Evolutionary conservation across 495 filamentous ascomycete species (phyloP), one percentile per base, ranked within the genome.

Genomic region (Collariella sp.): DNA sequence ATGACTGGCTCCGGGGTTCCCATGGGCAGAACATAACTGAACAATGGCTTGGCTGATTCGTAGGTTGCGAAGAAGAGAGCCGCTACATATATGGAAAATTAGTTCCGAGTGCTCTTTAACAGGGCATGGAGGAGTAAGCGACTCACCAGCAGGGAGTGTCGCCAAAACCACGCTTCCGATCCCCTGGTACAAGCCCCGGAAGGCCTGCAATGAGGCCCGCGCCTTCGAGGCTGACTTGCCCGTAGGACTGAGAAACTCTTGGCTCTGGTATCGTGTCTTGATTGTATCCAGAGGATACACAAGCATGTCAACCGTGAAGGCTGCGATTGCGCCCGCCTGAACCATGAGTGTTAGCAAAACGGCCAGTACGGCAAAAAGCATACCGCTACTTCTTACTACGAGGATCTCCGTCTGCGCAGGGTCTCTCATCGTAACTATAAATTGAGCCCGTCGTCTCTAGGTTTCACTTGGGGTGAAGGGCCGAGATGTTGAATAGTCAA

Each of bases 21-120:
- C 22, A 66, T 52, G 12, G 60, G 71, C 1, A 66, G 54, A 12
- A 55, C 57, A 23, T 68, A 62, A 18, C 59, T 52, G 1, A 79
- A 61, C n/a, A 77, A 62, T 13, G 75, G 70, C 70, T 91, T 94
- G 9, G 77, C 69, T 18, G 75, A 77, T 74, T 96, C 90, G 67
- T 96, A 96, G 6, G 86, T 87, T 11, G 86, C 88, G 71, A 96
- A 96, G 72, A 96, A 96, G 26, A 86, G 79, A 54, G 88, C 89
- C 44, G 89, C 86, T 91, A 24, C n/a, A 1, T 10, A 3, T 7
- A 19, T 11, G n/a, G 35, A 26, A 10, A 16, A 19, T 35, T 5
- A 48, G 31, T 18, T 26, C 11, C n/a, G 4, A 16, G 12, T 26
- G 22, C 7, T 9, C n/a, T 41, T 9, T 31, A n/a, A n/a, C n/a